Evolutionary conservation across 768 basidiomycete genomes (phyloP).

Genomic region (Psilocybe cubensis): DNA sequence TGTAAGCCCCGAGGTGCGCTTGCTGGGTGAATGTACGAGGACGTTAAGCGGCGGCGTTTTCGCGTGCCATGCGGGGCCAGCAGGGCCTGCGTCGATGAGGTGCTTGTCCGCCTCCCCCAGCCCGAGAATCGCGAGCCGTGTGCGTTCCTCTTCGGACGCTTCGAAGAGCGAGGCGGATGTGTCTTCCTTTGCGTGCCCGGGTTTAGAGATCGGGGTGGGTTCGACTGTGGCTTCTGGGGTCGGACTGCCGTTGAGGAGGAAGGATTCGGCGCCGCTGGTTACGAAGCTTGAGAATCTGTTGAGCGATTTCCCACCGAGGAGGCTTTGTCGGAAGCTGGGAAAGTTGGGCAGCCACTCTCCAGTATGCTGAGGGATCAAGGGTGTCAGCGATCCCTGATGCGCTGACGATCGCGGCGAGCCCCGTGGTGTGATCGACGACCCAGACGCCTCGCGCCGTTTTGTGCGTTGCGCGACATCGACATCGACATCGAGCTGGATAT

Average conservation of each 20-base stretch:
- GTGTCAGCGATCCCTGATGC: slow-evolving; percentile 31
- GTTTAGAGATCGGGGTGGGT: not conserved
- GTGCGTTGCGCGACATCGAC: slow-evolving; percentile 30
- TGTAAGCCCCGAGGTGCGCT: slow-evolving; percentile 64
- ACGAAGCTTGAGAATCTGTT: slow-evolving; percentile 90
- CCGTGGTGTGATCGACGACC: slow-evolving; percentile 51
- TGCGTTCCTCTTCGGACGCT: slow-evolving; percentile 45
- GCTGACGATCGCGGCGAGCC: slow-evolving; percentile 44
- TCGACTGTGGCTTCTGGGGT: slow-evolving; percentile 16
- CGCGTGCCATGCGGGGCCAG: slow-evolving; percentile 73
- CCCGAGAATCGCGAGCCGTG: slow-evolving; percentile 41
- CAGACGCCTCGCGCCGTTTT: slow-evolving; percentile 24
- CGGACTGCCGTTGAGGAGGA: slow-evolving; percentile 69
- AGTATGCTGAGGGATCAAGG: slow-evolving; percentile 66
- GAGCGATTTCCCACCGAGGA: slow-evolving; percentile 77
- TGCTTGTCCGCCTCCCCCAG: slow-evolving; percentile 67
- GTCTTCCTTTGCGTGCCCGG: slow-evolving; percentile 31
- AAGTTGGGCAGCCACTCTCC: slow-evolving; percentile 65
- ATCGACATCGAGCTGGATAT: slow-evolving; percentile 39
- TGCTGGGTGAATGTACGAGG: slow-evolving; percentile 81
- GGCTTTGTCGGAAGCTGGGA: slow-evolving; percentile 70
- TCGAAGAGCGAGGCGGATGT: slow-evolving; percentile 34
- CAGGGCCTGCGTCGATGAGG: slow-evolving; percentile 69
- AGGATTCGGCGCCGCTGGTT: slow-evolving; percentile 84
- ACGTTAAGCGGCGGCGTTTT: slow-evolving; percentile 76